phyloP scores from a whole-genome alignment of 495 filamentous ascomycete species.

The Aeminium ludgeri region DNA sequence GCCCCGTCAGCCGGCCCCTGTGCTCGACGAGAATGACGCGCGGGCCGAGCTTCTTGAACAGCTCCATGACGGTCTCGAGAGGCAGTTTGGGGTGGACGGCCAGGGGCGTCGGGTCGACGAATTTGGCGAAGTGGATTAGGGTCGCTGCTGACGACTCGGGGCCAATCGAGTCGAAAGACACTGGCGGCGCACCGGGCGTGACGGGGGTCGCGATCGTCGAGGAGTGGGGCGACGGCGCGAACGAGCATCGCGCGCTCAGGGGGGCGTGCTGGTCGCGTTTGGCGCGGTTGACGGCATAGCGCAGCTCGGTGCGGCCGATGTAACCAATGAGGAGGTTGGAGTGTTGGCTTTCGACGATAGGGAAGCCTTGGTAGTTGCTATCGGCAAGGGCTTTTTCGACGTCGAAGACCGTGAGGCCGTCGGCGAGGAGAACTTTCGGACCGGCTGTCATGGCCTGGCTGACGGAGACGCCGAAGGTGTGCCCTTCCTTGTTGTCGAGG shows the following conservation, averaged over 20 bases:
- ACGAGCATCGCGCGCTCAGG: constrained; percentile 58
- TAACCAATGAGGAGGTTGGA: constrained; percentile 71
- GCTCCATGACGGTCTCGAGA: constrained; percentile 94
- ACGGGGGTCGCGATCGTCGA: constrained; percentile 25
- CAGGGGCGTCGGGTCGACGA: constrained; percentile 78
- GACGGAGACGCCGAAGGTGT: constrained; percentile 90
- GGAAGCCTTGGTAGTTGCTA: constrained; percentile 88
- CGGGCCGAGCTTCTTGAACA: constrained; percentile 96
- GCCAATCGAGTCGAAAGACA: constrained; percentile 47
- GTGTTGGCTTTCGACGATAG: constrained; percentile 62
- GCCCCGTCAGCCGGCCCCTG: constrained; percentile 59
- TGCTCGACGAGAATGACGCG: constrained; percentile 88
- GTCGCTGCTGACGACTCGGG: constrained; percentile 25
- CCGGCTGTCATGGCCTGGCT: constrained; percentile 81
- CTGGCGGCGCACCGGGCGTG: constrained; percentile 29
- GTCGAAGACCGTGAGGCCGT: constrained; percentile 54
- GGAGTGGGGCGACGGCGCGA: constrained; percentile 37
- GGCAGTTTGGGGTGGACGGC: constrained; percentile 83
- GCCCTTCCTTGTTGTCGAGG: constrained; percentile 95
- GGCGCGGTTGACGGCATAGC: constrained; percentile 78
- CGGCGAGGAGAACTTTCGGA: constrained; percentile 54
- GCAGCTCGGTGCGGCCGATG: constrained; percentile 84
- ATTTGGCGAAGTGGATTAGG: constrained; percentile 67
- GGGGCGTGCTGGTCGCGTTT: constrained; percentile 55
- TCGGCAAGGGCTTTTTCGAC: constrained; percentile 59